A percentile compares a stretch with the other conserved stretches of the same genome.
Conservation (phyloP, 805 yeast genomes). For the Cyberlindnera meyerae region DNA sequence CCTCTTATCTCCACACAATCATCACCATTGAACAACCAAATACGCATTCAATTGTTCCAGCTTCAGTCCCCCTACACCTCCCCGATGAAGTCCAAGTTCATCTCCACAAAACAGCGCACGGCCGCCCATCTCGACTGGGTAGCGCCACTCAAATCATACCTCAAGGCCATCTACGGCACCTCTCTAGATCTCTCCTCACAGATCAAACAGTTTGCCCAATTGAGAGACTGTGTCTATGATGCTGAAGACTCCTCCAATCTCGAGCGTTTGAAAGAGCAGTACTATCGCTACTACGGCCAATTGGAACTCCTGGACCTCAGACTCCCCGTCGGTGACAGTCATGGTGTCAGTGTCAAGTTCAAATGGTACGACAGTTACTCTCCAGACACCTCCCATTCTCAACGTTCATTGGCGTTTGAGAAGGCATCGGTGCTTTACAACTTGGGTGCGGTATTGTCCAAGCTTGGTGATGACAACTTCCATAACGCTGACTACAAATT, state of each 20-base stretch:
- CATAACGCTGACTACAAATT: slow-evolving; percentile 45
- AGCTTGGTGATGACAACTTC: slow-evolving; percentile 38
- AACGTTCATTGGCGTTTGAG: slow-evolving; percentile 80
- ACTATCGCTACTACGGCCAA: slow-evolving; percentile 72
- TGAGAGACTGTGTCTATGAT: slow-evolving; percentile 16
- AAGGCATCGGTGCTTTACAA: slow-evolving; percentile 83
- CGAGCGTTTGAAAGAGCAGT: slow-evolving; percentile 44
- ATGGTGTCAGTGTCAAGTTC: slow-evolving; percentile 52
- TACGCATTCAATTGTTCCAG: not conserved
- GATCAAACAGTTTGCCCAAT: slow-evolving; percentile 52
- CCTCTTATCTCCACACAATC: no score
- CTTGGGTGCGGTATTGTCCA: slow-evolving; percentile 58
- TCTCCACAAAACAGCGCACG: slow-evolving; percentile 28
- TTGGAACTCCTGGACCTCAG: slow-evolving; percentile 76
- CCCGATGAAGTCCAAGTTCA: slow-evolving; percentile 19
- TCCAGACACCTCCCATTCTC: slow-evolving; percentile 46
- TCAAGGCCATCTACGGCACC: slow-evolving; percentile 59
- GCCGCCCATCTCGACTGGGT: slow-evolving; percentile 65
- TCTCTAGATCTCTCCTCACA: slow-evolving; percentile 55
- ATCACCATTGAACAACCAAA: no score
- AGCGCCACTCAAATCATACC: slow-evolving; percentile 51
- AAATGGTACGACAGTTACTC: slow-evolving; percentile 78
- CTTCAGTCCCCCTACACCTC: not conserved
- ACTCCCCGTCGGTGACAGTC: slow-evolving; percentile 51
- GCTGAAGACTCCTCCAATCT: slow-evolving; percentile 46